phyloP scores from a whole-genome alignment of 805 yeast genomes.

The Candida railenensis region DNA sequence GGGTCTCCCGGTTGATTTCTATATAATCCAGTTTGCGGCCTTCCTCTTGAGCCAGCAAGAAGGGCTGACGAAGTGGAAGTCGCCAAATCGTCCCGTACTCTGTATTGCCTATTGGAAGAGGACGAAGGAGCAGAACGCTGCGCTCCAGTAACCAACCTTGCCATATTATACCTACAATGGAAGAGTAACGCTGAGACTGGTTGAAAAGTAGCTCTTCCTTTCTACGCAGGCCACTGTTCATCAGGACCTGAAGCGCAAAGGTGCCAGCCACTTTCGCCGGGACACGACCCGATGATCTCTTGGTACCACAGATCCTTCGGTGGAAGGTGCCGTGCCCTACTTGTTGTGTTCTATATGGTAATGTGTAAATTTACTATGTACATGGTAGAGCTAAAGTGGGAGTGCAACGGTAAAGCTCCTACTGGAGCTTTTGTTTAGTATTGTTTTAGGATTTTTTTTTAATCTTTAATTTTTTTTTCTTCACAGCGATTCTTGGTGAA shows the following conservation, averaged over 20 bases:
- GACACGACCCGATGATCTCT: slow-evolving; percentile 1
- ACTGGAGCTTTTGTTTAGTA: not conserved
- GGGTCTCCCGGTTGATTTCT: slow-evolving; percentile 60
- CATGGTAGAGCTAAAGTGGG: not conserved
- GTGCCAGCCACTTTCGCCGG: not conserved
- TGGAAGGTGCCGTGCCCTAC: too few relatives aligned
- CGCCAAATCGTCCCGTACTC: slow-evolving; percentile 1
- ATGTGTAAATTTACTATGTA: not conserved
- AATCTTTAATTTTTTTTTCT: too few relatives aligned
- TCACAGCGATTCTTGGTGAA: too few relatives aligned
- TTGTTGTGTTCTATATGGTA: not conserved
- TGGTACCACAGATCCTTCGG: too few relatives aligned
- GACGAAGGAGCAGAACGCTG: not conserved
- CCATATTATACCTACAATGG: slow-evolving; percentile 3
- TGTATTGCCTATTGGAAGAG: not conserved
- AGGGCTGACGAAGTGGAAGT: not conserved
- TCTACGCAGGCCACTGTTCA: too few relatives aligned
- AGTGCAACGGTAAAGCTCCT: too few relatives aligned
- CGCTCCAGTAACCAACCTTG: slow-evolving; percentile 4
- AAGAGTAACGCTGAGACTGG: too few relatives aligned
- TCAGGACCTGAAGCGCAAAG: too few relatives aligned
- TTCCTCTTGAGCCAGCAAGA: not conserved
- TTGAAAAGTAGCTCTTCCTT: too few relatives aligned
- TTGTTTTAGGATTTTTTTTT: not conserved
- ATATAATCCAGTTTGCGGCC: slow-evolving; percentile 31